Conservation (phyloP, 345 rosid species). For the Turnera subulata region DNA sequence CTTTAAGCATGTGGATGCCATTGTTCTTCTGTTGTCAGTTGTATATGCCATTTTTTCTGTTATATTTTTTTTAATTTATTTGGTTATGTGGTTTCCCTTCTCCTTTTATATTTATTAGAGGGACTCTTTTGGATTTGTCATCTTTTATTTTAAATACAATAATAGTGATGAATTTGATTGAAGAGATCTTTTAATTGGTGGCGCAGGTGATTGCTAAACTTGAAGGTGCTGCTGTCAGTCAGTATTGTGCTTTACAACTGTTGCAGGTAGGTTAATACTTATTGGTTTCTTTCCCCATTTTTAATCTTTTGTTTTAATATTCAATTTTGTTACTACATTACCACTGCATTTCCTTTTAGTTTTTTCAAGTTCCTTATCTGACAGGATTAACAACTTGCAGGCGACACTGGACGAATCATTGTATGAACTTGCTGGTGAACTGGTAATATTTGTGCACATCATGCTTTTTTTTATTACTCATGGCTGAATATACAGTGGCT, state of each 20-base stretch:
- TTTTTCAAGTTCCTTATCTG: conserved; percentile 11
- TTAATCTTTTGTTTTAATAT: conserved; percentile 1
- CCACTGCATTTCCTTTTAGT: neutral
- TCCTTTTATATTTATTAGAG: no score
- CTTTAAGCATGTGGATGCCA: neutral
- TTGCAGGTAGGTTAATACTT: conserved; percentile 54
- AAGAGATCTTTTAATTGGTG: conserved; percentile 5
- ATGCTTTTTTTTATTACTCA: neutral
- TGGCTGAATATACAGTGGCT: conserved; percentile 7
- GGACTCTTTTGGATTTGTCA: no score
- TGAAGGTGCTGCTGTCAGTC: conserved; percentile 98
- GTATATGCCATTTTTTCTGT: no score
- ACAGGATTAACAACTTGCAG: conserved; percentile 39
- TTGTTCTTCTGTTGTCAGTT: no score
- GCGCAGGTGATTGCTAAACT: conserved; percentile 91
- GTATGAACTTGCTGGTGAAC: conserved; percentile 99
- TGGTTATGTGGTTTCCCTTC: no score
- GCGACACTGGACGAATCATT: conserved; percentile 95
- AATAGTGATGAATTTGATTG: no score
- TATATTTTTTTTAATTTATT: no score
- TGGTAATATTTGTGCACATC: conserved; percentile 45
- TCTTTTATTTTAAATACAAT: no score
- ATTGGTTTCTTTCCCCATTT: neutral
- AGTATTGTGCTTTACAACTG: conserved; percentile 89
- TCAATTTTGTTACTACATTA: no score